Conservation (phyloP, 2,329 filamentous ascomycete species). For the Ceratocystis papillata region DNA sequence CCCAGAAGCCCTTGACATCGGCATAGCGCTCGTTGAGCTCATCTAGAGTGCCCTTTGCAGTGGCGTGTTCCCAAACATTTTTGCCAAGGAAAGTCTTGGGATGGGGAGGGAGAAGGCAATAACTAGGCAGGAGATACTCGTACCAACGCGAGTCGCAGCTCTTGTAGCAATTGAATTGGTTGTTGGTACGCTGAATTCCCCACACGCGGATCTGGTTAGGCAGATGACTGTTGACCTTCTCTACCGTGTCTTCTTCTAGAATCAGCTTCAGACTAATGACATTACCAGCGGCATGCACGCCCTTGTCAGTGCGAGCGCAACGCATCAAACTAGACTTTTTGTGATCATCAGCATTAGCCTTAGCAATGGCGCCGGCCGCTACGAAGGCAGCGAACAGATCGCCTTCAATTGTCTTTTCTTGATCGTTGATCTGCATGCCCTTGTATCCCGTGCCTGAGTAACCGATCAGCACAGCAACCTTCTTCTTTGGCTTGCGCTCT, state of each 20-base stretch:
- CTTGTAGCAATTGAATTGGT: slow-evolving; percentile 89
- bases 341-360: slow-evolving; percentile 91
- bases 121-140: slow-evolving; percentile 90
- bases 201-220: slow-evolving; percentile 86
- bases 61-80: slow-evolving; percentile 67
- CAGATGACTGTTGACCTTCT: slow-evolving; percentile 81
- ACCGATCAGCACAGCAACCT: slow-evolving; percentile 89
- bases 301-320: slow-evolving; percentile 93
- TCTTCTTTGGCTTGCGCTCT: slow-evolving; percentile 80
- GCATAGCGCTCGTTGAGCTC: slow-evolving; percentile 57
- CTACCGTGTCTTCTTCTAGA: slow-evolving; percentile 75
- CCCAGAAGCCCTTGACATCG: slow-evolving; percentile 75
- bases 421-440: slow-evolving; percentile 80
- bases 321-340: slow-evolving; percentile 91
- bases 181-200: slow-evolving; percentile 83
- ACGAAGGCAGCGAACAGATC: slow-evolving; percentile 91
- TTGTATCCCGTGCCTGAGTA: slow-evolving; percentile 96
- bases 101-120: slow-evolving; percentile 85
- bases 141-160: slow-evolving; percentile 93
- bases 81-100: slow-evolving; percentile 76
- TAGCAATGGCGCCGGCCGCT: slow-evolving; percentile 82
- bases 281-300: slow-evolving; percentile 91
- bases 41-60: slow-evolving; percentile 60
- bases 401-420: slow-evolving; percentile 88
- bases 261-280: slow-evolving; percentile 93